Percentiles rank a stretch among this genome's conserved stretches.
phyloP scores from a whole-genome alignment of 331 rosid genomes.

The Acacia pycnantha region DNA sequence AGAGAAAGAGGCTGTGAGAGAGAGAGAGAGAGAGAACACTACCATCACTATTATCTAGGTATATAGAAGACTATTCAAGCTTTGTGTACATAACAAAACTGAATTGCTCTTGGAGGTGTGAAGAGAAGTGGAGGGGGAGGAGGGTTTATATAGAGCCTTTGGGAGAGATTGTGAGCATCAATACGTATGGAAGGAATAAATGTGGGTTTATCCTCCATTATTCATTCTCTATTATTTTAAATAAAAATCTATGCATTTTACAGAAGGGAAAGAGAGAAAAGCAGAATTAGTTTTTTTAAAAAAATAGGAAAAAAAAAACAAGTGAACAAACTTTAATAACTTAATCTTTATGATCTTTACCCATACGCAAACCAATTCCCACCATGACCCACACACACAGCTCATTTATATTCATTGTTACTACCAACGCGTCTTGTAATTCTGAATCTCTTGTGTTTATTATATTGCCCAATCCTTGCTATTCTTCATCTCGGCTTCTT shows the following conservation, averaged over 20 bases:
- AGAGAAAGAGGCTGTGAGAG: not conserved
- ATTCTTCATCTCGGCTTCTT: constrained; percentile 5
- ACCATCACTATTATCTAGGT: not conserved
- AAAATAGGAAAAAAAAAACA: constrained; percentile 12
- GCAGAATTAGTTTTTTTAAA: not conserved
- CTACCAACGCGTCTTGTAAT: constrained; percentile 65
- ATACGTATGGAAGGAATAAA: constrained; percentile 58
- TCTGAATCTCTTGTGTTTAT: constrained; percentile 33
- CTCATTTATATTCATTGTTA: constrained; percentile 45
- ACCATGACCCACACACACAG: constrained; percentile 23
- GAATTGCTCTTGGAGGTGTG: constrained; percentile 42
- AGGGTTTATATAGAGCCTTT: constrained; percentile 55
- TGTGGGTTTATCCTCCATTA: constrained; percentile 56
- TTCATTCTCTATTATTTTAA: constrained; percentile 43
- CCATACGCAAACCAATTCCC: constrained; percentile 39
- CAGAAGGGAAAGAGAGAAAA: constrained; percentile 41
- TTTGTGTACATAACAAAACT: constrained; percentile 36
- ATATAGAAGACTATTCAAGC: constrained; percentile 12
- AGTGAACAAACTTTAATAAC: constrained; percentile 33
- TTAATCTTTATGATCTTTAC: constrained; percentile 44
- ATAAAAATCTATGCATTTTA: constrained; percentile 1
- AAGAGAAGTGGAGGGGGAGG: constrained; percentile 26
- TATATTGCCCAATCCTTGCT: constrained; percentile 30
- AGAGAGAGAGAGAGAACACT: not conserved
- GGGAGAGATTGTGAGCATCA: constrained; percentile 40